Evolutionary conservation across 805 yeast genomes (phyloP), one percentile per base, ranked within the genome.

Genomic region (Myxozyma neotropica): DNA sequence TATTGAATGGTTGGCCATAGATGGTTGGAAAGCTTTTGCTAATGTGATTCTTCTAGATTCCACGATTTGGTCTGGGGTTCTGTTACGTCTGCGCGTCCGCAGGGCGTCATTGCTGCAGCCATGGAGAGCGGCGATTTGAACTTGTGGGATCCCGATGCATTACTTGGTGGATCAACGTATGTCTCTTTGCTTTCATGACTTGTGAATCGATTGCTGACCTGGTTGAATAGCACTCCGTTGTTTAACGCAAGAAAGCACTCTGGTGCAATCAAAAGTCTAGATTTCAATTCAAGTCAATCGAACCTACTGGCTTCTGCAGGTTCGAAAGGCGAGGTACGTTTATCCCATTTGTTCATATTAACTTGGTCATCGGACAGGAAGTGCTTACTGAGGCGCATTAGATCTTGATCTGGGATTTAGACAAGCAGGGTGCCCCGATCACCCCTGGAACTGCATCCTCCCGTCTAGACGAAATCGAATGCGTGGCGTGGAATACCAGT

Each of bases 381-480:
- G 12, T 57, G n/a, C 24, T n/a, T 23, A 29, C 19, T 21, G 23
- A 7, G 10, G 5, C 1, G 8, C 1, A 19, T 31, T 42, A 64
- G 76, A 84, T 94, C 53, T 86, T 81, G 69, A 83, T 94, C 57
- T 94, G 97, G 97, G 97, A 94, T 77, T 79, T 89, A 31, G 83
- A 81, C 63, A 84, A 84, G 59, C 77, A 83, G 52, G 74, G 79
- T 47, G 56, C 65, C 48, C 85, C 78, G 27, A 74, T 81, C 52
- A 70, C 81, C 4, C 94, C 96, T n/a, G 94, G 95, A 33, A 80
- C 82, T 50, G 84, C 91, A 3, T 84, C 87, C 77, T 83, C 90
- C 5, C 88, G 95, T 57, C 81, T 84, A 75, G 96, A 89, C 66
- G 93, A 88, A 68, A 81, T 94, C 57, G 81, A 86, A 38, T 82